Base-by-base conservation (phyloP, 1,284 basidiomycete genomes). In the Malassezia globosa region DNA sequence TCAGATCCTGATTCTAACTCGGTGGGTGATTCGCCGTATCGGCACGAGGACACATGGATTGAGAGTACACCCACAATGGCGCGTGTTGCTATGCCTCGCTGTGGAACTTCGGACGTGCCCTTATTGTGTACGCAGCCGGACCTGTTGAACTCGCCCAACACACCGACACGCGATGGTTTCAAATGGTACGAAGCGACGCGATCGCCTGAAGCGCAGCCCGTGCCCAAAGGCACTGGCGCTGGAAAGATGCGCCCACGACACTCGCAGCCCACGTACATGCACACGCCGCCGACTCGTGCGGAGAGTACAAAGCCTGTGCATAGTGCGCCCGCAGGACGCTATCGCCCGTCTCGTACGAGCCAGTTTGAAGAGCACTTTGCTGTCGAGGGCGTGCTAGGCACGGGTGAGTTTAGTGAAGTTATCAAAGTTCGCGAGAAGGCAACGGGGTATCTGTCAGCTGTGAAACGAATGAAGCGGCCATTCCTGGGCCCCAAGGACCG, bases 351-450 rank as follows among this genome's bases (percentile, higher is more conserved):
- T 49, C 47, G 22, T 41, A 21, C 53, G 19, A 56, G 59, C 13
- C 53, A 57, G 24, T 57, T 68, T 42, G 60, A 66, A 26, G 49
- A 53, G 1, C 42, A 50, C n/a, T 96, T 94, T 69, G 78, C 82
- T 22, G 82, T 85, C 51, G 75, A 87, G 25, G 83, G 86, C 49
- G 80, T 83, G 60, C 77, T 96, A 16, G 94, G 94, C 4, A 82
- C 83, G 48, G 94, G 94, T 14, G 87, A 92, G 65, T 97, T 96
- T 74, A 89, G 88, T 34, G 84, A 85, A 60, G 92, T 89, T 11
- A 81, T 90, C 73, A 92, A 89, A 74, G 92, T 88, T 6, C 79
- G 81, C 55, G 79, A 82, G 60, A 82, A 84, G 71, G 73, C 77
- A 53, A 78, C 72, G 1, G 76, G 77, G 14, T 76, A 77, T 37